Evolutionary conservation across 78 protist species (phyloP).

Genomic region (Kipferlia bialata): DNA sequence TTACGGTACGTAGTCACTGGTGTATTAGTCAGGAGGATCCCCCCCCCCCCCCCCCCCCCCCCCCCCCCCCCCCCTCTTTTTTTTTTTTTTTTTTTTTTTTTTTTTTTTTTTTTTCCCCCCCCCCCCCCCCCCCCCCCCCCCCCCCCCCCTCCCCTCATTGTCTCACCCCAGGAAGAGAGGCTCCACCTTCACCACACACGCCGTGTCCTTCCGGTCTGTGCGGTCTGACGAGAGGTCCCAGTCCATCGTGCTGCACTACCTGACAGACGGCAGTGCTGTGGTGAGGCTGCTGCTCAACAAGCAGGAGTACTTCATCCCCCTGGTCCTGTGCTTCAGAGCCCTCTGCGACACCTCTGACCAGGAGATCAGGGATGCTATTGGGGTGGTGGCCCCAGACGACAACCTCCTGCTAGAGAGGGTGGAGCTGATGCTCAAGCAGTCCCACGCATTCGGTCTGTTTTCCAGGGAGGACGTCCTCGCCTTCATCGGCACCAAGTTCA

Average conservation of each 20-base stretch:
- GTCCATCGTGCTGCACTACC: slow-evolving; percentile 65
- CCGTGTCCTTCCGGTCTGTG: background rate
- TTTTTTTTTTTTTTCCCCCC: too few relatives aligned
- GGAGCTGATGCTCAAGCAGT: slow-evolving; percentile 46
- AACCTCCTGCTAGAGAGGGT: slow-evolving; percentile 45
- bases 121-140: too few relatives aligned
- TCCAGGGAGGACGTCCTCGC: slow-evolving; percentile 33
- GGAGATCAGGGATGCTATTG: slow-evolving; percentile 49
- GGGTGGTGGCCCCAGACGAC: slow-evolving; percentile 30
- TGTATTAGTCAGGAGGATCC: too few relatives aligned
- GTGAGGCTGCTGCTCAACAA: slow-evolving; percentile 40
- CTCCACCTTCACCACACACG: background rate
- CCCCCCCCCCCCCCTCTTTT: too few relatives aligned
- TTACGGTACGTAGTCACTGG: too few relatives aligned
- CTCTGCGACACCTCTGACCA: slow-evolving; percentile 44
- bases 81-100: too few relatives aligned
- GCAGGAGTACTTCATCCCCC: slow-evolving; percentile 70
- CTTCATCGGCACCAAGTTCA: slow-evolving; percentile 45
- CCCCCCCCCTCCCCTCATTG: too few relatives aligned
- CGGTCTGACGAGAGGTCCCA: slow-evolving; percentile 43
- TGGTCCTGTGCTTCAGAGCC: slow-evolving; percentile 46
- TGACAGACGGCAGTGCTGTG: slow-evolving; percentile 49
- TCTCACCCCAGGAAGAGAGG: too few relatives aligned
- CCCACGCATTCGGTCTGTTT: slow-evolving; percentile 16
- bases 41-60: too few relatives aligned